Conservation (phyloP, 768 basidiomycete species). For the Daedaleopsis sinensis region DNA sequence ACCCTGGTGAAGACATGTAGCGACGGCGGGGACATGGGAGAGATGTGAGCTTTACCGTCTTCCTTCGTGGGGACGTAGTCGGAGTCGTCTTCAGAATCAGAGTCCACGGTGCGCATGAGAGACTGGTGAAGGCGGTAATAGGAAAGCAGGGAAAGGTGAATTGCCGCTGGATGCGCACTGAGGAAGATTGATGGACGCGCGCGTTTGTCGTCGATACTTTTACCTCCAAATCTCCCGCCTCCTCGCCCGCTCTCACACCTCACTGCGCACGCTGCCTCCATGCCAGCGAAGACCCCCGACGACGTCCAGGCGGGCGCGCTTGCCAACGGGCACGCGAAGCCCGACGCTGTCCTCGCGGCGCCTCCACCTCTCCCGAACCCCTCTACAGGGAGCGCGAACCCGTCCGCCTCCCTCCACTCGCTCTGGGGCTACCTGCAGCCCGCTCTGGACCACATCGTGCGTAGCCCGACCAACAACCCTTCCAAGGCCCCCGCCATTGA, state of each 20-base stretch:
- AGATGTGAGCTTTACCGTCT: conserved; percentile 33
- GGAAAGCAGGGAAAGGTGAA: not conserved
- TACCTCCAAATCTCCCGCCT: conserved; percentile 4
- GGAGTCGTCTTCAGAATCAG: conserved; percentile 70
- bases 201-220: conserved; percentile 6
- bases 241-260: not conserved
- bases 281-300: conserved; percentile 12
- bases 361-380: conserved; percentile 32
- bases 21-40: too few species aligned
- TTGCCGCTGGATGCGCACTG: conserved; percentile 8
- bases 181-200: conserved; percentile 21
- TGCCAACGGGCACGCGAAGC: conserved; percentile 5
- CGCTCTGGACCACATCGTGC: conserved; percentile 76
- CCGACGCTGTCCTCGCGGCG: conserved; percentile 6
- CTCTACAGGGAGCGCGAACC: conserved; percentile 59
- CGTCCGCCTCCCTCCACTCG: conserved; percentile 68
- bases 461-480: conserved; percentile 61
- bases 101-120: conserved; percentile 31
- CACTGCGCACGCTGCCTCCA: not conserved
- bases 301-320: not conserved
- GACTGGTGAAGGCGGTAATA: conserved; percentile 9
- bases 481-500: conserved; percentile 73
- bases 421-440: conserved; percentile 79
- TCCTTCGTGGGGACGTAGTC: conserved; percentile 65
- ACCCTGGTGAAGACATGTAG: not conserved